Percentiles rank a stretch among this genome's conserved stretches.
Conservation (phyloP, 108 stramenopile species). For the Nitzschia sp. region DNA sequence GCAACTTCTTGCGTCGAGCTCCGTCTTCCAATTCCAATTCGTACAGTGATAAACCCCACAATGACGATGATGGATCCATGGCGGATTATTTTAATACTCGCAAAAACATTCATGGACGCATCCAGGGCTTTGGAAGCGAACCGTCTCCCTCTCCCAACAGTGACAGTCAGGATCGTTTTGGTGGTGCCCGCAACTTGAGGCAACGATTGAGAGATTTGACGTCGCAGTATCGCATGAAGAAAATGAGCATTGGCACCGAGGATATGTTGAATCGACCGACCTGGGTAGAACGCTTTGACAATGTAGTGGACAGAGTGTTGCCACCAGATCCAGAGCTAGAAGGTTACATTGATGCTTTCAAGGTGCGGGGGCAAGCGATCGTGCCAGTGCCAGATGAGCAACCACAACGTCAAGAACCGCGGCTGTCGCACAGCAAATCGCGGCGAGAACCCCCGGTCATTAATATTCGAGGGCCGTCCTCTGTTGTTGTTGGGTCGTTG, state of each 20-base stretch:
- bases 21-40: constrained; percentile 1
- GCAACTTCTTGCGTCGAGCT: constrained; percentile 1
- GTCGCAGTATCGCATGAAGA: constrained; percentile 19
- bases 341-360: constrained; percentile 22
- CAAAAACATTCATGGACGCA: constrained; percentile 11
- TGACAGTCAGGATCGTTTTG: neutral
- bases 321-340: constrained; percentile 19
- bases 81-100: constrained; percentile 1
- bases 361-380: neutral
- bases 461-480: neutral
- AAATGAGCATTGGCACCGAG: constrained; percentile 26
- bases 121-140: constrained; percentile 41
- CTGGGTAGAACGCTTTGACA: constrained; percentile 26
- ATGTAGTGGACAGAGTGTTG: constrained; percentile 16
- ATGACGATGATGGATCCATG: neutral
- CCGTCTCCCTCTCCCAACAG: neutral
- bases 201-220: constrained; percentile 18
- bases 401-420: neutral
- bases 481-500: neutral
- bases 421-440: neutral
- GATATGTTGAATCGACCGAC: constrained; percentile 4
- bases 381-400: neutral
- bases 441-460: neutral
- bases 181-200: constrained; percentile 4
- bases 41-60: neutral